A percentile compares a stretch with the other conserved stretches of the same genome.
Conservation (phyloP, 257 asterid genomes). For the Echites panduratus region DNA sequence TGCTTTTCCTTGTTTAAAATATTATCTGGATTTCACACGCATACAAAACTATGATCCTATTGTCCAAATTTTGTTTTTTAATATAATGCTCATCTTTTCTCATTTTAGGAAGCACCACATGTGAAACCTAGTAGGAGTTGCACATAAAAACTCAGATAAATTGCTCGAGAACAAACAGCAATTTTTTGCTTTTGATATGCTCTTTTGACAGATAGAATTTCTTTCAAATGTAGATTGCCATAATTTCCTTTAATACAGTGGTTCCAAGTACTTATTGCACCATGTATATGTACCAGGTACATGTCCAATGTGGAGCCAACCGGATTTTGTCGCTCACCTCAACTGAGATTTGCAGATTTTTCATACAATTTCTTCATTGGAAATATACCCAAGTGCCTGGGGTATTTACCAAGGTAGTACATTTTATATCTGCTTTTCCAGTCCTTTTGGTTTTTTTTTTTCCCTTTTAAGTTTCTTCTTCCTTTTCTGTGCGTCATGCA, state of each 20-base stretch:
- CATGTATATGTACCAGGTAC: slow-evolving; percentile 35
- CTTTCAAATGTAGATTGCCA: neutral
- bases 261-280: neutral
- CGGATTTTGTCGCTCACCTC: slow-evolving; percentile 67
- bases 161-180: neutral
- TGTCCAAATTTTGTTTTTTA: neutral
- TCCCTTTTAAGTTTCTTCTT: slow-evolving; percentile 2
- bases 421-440: slow-evolving; percentile 5
- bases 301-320: slow-evolving; percentile 40
- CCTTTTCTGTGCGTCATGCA: neutral
- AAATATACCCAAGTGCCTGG: slow-evolving; percentile 72
- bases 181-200: neutral
- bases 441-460: slow-evolving; percentile 11
- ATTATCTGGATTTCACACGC: neutral
- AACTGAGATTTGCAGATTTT: slow-evolving; percentile 65
- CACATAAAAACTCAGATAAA: neutral
- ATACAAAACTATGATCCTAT: neutral
- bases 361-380: slow-evolving; percentile 79
- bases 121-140: neutral
- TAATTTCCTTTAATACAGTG: neutral
- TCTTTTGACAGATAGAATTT: neutral
- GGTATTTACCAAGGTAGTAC: slow-evolving; percentile 57
- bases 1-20: neutral
- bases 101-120: neutral
- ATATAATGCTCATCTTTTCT: neutral